Evolutionary conservation across 192 early-diverging fungal genomes (phyloP), one percentile per base, ranked within the genome.

Genomic region (Backusella psychrophila): DNA sequence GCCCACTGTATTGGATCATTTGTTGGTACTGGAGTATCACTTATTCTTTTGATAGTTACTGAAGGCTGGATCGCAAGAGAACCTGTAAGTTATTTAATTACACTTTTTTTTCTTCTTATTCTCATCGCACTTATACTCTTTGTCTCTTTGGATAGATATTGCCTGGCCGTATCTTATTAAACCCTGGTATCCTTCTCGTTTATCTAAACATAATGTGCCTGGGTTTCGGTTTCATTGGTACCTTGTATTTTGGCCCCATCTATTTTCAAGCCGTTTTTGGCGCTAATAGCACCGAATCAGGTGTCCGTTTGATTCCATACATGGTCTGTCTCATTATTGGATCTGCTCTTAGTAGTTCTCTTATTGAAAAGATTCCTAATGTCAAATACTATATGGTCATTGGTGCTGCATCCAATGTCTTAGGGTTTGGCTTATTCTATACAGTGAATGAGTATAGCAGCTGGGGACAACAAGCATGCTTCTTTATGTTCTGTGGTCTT

Each of bases 161-260:
- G n/a, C 82, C 82, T 41, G 41, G n/a, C 7, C 52, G 52, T 5
- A 56, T 83, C 2, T 34, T 81, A 88, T 34, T 86, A 85, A 33
- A 82, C 82, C 44, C 83, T 70, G 3, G 52, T 87, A 69, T 89
- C 84, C 46, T 59, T 73, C 78, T 84, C 39, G 76, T 83, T 41
- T 89, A 88, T 77, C 84, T 87, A 26, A 76, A 91, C 21, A 82
- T 72, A 6, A 36, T 69, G 5, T 72, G 71, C 17, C 15, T 86
- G 42, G 91, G 90, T 21, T 77, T 89, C 19, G 83, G 81, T 14
- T 90, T 92, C 77, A 86, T 91, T 41, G 83, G 80, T 14, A 85
- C 86, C 9, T 76, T 91, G 26, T 93, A 90, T 41, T 93, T 87
- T 75, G 78, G 89, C 74, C 92, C 93, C 21, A 75, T 93, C 9